Base-by-base conservation (phyloP, 73 alveolate species). In the Paramecium tetraurelia region DNA sequence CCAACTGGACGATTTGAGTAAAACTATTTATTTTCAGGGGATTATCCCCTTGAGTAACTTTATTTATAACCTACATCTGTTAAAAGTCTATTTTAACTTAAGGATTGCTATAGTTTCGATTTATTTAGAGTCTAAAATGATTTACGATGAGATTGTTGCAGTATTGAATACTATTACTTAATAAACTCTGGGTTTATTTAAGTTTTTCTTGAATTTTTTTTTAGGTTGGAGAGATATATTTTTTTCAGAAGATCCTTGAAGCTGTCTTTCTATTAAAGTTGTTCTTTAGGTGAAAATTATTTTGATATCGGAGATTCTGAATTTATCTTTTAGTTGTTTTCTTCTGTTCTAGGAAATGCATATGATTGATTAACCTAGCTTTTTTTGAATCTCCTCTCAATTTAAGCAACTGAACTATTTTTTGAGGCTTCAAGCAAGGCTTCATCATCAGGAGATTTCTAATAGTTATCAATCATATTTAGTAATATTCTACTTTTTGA, bases 401-500 rank as follows among this genome's bases (percentile, higher is more conserved):
- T 80, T 44, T 40, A 43, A 43, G 43, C 90, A 18, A 80, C 18
- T 44, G 90, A 80, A 44, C 29, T 40, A 21, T 31, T 38, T 80
- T 80, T 80, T 1, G 76, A 44, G 4, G 24, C 29, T 7, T 31
- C 50, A 8, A 80, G 44, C 5, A 22, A 1, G 4, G 90, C 70
- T 48, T 44, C 70, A 16, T 80, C 53, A 40, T 80, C 57, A 43
- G 90, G 76, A 43, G 90, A 40, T 41, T 40, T 80, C 18, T 80
- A 12, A 80, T 80, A 80, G n/a, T 46, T 27, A 21, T 80, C 90
- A 43, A 80, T 80, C 38, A 80, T 24, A 20, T 22, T n/a, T 40
- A 80, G 90, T 41, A 80, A 46, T 24, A 80, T 43, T 41, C 90
- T 40, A 46, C 63, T 80, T 14, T 80, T 80, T 41, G 90, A 80